Evolutionary conservation across 768 basidiomycete genomes (phyloP), one percentile per base, ranked within the genome.

Genomic region (Mycena leptocephala): DNA sequence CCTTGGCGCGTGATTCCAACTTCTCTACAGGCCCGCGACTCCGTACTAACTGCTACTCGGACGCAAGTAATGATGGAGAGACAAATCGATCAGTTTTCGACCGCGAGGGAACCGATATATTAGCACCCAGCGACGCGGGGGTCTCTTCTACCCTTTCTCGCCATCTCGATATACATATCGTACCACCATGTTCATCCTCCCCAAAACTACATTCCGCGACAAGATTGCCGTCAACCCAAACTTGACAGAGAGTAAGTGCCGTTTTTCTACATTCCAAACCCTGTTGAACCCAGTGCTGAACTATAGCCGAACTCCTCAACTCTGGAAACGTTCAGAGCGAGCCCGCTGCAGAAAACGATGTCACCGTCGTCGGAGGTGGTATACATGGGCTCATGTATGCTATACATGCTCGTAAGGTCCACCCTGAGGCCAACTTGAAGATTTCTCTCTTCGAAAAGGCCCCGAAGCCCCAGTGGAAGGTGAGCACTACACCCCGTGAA

Each of bases 141-240:
- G n/a, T n/a, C n/a, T n/a, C n/a, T n/a, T n/a, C n/a, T n/a, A n/a
- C n/a, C 22, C 24, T 39, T 53, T 61, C 35, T 28, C 22, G 16
- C 61, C 56, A 43, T 30, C 56, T 33, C 65, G 30, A 28, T 56
- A 26, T 24, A 26, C 56, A 32, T 33, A 61, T 61, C 58, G 56
- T 33, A 33, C 26, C 20, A 71, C 20, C 20, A 63, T 70, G 55
- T 76, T 76, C 35, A 68, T 76, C 43, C 69, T 71, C 24, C 75
- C 75, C 16, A 76, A 56, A 8, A 66, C 71, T 28, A 72, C 75
- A 3, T 76, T 76, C 75, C 75, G 75, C 18, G 75, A 76, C 69
- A 28, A 30, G 53, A 22, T 61, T 61, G 64, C 71, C 14, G 75
- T 71, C 43, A 72, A 76, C 64, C 71, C 75, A 5, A 72, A 76